These are phyloP conservation scores for Oryza officinalis DNA, from an alignment of 176 grass and related monocot genomes.

Conservation along the genomic window DNA sequence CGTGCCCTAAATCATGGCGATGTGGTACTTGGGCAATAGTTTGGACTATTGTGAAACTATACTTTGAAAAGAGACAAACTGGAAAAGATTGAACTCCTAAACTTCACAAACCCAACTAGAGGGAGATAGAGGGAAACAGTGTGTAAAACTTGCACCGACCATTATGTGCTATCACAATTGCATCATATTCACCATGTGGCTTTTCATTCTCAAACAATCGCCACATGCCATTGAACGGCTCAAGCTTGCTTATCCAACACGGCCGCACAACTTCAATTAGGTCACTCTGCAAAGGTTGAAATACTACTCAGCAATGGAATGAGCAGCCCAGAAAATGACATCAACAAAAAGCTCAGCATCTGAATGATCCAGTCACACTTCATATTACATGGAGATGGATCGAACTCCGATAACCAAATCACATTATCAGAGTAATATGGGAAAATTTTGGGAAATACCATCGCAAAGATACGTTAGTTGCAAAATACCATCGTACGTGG, in stretches of 20 bases:
- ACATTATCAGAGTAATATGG: neutral
- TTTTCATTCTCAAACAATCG: slow-evolving; percentile 81
- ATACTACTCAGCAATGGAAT: slow-evolving; percentile 34
- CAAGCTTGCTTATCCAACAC: slow-evolving; percentile 93
- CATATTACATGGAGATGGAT: neutral
- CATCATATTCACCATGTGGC: slow-evolving; percentile 75
- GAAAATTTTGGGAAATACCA: no score
- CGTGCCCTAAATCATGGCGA: neutral
- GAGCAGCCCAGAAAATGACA: slow-evolving; percentile 25
- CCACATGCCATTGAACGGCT: slow-evolving; percentile 84
- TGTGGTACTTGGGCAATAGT: neutral
- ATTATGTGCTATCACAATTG: slow-evolving; percentile 90
- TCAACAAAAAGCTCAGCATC: neutral
- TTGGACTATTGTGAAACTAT: neutral
- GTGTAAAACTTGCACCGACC: slow-evolving; percentile 46
- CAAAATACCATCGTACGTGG: no score
- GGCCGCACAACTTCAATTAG: slow-evolving; percentile 62
- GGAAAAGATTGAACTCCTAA: neutral
- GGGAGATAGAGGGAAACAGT: neutral
- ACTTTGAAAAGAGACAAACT: neutral
- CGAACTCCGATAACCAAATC: slow-evolving; percentile 6
- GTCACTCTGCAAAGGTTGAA: slow-evolving; percentile 52
- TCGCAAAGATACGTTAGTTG: no score
- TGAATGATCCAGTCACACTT: neutral
- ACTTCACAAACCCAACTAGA: no score